Evolutionary conservation across 208 protist genomes (phyloP), one percentile per base, ranked within the genome.

Genomic region (Kentomonas sorsogonicus): DNA sequence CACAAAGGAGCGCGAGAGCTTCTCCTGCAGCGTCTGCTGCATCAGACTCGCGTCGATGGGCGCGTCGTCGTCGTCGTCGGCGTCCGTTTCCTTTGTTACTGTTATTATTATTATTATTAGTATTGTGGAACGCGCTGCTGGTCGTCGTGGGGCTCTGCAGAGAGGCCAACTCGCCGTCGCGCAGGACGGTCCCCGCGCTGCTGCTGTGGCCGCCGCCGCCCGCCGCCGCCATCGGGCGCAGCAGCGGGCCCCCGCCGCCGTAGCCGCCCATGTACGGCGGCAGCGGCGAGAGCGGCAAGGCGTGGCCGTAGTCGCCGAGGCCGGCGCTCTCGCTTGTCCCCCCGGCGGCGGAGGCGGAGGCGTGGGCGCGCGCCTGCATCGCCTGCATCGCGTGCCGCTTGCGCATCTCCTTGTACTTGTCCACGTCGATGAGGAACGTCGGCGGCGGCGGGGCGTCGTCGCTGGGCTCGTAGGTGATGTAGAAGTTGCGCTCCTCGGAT

Each of bases 401-500:
- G 13, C 61, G 57, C 47, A 71, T 33, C 44, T 74, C 62, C 15
- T 55, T 45, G 9, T 73, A 34, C 36, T 69, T 75, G 10, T 58
- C 69, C 7, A 90, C 65, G 64, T 93, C 86, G 22, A 93, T 77
- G 9, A 90, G 53, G 69, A 93, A 93, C 7, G 74, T 53, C 25
- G 86, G 86, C 30, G 86, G 66, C 3, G 69, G 60, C 15, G 71
- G 74, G 10, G 79, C 69, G 27, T 88, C 76, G 5, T 53, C n/a
- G 40, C 66, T 69, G 5, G 87, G 87, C 3, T 65, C 69, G 57
- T 94, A 94, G 11, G 67, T 83, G 34, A 91, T 89, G 63, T 89
- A 89, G 68, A 71, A 94, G 66, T 91, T 83, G 7, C 72, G 51
- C 60, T 82, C 70, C 66, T 86, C 72, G 2, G 84, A 92, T 22